phyloP scores from a whole-genome alignment of 371 early-diverging fungal genomes.

The Phascolomyces articulosus region DNA sequence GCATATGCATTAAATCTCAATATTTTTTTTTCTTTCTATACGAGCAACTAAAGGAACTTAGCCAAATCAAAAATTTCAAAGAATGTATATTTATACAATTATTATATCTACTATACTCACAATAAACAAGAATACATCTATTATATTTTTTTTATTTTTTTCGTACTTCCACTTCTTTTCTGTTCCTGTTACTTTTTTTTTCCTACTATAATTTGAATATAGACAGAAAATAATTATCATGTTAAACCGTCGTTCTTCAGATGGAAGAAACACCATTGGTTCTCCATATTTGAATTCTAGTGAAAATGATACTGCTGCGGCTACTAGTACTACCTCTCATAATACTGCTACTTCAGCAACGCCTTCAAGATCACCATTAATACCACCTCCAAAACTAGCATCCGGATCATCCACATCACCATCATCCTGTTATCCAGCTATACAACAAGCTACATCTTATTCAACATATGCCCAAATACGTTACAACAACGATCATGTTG shows the following conservation, averaged over 20 bases:
- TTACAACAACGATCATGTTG: neutral
- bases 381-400: neutral
- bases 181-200: neutral
- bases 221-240: neutral
- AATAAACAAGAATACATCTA: no score
- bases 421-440: neutral
- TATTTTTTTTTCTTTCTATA: neutral
- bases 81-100: neutral
- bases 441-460: neutral
- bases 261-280: neutral
- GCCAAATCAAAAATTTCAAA: slow-evolving; percentile 1
- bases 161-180: neutral
- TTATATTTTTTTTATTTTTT: no score
- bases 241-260: neutral
- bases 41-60: neutral
- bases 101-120: neutral
- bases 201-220: neutral
- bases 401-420: neutral
- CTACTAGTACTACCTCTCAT: no score
- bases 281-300: neutral
- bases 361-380: neutral
- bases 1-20: neutral
- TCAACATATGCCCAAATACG: neutral
- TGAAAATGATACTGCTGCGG: neutral
- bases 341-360: neutral